Evolutionary conservation across 306 rosid genomes (phyloP), one percentile per base, ranked within the genome.

Genomic region (Cercis canadensis): DNA sequence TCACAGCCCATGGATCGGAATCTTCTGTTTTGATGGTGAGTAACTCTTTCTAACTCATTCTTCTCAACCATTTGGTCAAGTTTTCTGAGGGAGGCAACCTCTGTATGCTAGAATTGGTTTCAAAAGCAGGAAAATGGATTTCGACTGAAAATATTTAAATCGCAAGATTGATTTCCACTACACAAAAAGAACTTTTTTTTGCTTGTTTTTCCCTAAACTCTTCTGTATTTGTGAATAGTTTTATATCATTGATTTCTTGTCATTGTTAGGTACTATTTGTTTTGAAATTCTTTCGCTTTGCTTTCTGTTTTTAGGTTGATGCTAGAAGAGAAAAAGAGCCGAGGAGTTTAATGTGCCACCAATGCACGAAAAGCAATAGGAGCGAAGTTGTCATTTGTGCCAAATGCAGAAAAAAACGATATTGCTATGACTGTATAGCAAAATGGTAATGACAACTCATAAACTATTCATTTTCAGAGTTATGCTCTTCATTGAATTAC

Each of bases 341-440:
- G 10, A 59, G 52, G 75, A 54, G 63, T 73, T 83, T 72, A 62
- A 75, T 70, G 79, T 88, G 90, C 77, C 92, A 88, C 76, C 90
- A 88, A 54, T 85, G 92, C 74, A 53, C 80, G 78, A 65, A 66
- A 60, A 80, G 41, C 43, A 72, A 57, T 77, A 81, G 76, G 75
- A 81, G 70, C 29, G 78, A 64, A 24, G 69, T 81, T 31, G 76
- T 85, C 45, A 56, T 36, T 56, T 85, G 92, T 69, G 45, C 80
- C 46, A 69, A 78, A 46, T 88, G 90, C 88, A 83, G 44, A 77
- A 75, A 61, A 82, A 88, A 78, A 72, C 67, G 79, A 57, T 88
- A 88, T 76, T 88, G 92, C 82, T 70, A 76, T 34, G 82, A 49
- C n/a, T 87, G 90, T 85, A 75, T 87, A 70, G 64, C 79, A 68